Evolutionary conservation across 371 early-diverging fungal species (phyloP).

Genomic region (Umbelopsis sp.): DNA sequence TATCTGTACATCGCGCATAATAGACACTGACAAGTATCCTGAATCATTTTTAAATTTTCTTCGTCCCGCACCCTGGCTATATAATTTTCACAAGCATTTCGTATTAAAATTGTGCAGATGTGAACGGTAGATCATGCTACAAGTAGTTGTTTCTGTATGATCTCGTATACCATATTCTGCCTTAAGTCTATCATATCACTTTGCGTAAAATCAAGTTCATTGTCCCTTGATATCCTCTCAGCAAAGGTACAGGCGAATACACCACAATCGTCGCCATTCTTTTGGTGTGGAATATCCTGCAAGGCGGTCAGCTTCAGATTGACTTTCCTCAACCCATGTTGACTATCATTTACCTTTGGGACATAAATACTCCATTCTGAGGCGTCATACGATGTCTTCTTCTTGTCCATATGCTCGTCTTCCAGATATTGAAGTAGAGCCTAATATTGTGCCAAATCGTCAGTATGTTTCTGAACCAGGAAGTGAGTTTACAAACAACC

Average conservation of each 20-base stretch:
- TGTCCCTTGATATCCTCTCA: conserved; percentile 67
- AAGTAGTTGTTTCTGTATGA: conserved; percentile 44
- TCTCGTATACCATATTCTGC: conserved; percentile 75
- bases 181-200: conserved; percentile 74
- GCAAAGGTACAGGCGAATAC: conserved; percentile 94
- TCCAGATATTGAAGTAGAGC: conserved; percentile 71
- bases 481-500: no score
- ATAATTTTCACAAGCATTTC: no score
- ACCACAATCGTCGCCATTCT: conserved; percentile 96
- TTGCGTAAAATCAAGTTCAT: conserved; percentile 75
- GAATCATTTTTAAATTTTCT: no score
- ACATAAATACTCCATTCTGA: conserved; percentile 68
- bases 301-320: not conserved
- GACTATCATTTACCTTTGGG: conserved; percentile 49
- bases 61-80: no score
- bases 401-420: conserved; percentile 77
- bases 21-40: no score
- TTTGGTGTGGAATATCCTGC: conserved; percentile 80
- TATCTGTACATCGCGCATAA: no score
- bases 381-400: conserved; percentile 59
- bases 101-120: not conserved
- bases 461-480: no score
- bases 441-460: not conserved
- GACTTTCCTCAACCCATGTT: not conserved
- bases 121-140: not conserved